These are phyloP conservation scores for Cucurbita maxima DNA, from an alignment of 306 rosid genomes.

Conservation along the genomic window DNA sequence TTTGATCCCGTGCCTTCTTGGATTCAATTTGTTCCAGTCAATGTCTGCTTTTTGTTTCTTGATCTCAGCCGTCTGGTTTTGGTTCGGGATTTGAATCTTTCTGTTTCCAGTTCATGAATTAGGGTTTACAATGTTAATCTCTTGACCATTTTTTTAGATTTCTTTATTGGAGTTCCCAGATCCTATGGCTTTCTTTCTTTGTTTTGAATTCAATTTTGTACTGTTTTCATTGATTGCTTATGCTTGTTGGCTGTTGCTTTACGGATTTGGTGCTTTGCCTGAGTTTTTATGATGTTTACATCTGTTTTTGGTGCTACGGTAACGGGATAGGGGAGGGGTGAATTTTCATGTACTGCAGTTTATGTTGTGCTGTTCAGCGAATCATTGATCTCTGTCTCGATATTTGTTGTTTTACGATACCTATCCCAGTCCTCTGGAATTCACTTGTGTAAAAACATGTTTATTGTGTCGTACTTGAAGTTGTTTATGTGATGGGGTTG, in stretches of 20 bases:
- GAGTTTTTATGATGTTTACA: not conserved
- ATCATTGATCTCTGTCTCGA: not conserved
- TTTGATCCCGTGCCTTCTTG: not conserved
- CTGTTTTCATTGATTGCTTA: not conserved
- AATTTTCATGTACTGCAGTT: not conserved
- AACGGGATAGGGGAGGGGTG: not conserved
- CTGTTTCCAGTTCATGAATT: not conserved
- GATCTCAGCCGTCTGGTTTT: slow-evolving; percentile 14
- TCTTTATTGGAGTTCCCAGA: not conserved
- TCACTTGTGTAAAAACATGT: not conserved
- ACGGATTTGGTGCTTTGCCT: not conserved
- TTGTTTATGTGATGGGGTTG: not conserved
- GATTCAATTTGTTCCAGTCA: slow-evolving; percentile 10
- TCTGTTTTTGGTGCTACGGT: not conserved
- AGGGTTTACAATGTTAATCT: slow-evolving; percentile 5
- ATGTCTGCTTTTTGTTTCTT: slow-evolving; percentile 5
- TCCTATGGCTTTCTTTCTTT: not conserved
- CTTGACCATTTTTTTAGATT: not conserved
- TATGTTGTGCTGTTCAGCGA: not conserved
- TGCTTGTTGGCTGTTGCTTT: not conserved
- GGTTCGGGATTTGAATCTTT: not conserved
- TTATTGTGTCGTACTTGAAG: not conserved
- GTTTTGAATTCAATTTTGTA: not conserved
- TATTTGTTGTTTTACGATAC: not conserved
- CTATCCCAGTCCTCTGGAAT: not conserved